Base-by-base conservation (phyloP, 345 rosid genomes). In the Lagerstroemia speciosa region DNA sequence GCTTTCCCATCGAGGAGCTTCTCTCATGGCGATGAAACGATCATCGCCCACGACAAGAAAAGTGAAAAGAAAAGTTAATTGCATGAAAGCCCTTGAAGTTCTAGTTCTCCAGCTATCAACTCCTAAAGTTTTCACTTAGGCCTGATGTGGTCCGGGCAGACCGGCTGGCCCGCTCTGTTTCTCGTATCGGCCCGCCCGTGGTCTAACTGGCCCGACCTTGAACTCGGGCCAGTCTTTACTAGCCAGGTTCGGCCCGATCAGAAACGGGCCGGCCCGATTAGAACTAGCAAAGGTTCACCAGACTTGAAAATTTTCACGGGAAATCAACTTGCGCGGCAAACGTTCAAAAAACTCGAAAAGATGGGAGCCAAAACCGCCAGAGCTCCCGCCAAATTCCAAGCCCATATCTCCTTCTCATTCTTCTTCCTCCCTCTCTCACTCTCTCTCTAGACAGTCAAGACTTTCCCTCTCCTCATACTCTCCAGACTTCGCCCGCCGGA, bases 271-370 rank as follows among this genome's bases (percentile, higher is more conserved):
- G n/a, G n/a, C n/a, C n/a, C n/a, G n/a, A n/a, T n/a, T n/a, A n/a
- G n/a, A n/a, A n/a, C n/a, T n/a, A n/a, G n/a, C n/a, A n/a, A n/a
- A n/a, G n/a, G n/a, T n/a, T n/a, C n/a, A n/a, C n/a, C n/a, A n/a
- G n/a, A n/a, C n/a, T n/a, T n/a, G n/a, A n/a, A n/a, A n/a, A n/a
- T n/a, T n/a, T n/a, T n/a, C n/a, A n/a, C n/a, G n/a, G n/a, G n/a
- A n/a, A n/a, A n/a, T n/a, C n/a, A n/a, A n/a, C n/a, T n/a, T 7
- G 52, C 65, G 67, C 73, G 73, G 58, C 73, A 70, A 63, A 26
- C 48, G 67, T 70, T 70, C 33, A 19, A 31, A 27, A 38, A 29
- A 27, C 33, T 0, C 12, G 4, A 29, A 6, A 34, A 37, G 9
- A 16, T 6, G 55, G 10, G 29, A 53, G 60, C 60, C 27, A 24